Evolutionary conservation across 2,329 filamentous ascomycete genomes (phyloP).

Genomic region (Clonostachys rhizophaga): DNA sequence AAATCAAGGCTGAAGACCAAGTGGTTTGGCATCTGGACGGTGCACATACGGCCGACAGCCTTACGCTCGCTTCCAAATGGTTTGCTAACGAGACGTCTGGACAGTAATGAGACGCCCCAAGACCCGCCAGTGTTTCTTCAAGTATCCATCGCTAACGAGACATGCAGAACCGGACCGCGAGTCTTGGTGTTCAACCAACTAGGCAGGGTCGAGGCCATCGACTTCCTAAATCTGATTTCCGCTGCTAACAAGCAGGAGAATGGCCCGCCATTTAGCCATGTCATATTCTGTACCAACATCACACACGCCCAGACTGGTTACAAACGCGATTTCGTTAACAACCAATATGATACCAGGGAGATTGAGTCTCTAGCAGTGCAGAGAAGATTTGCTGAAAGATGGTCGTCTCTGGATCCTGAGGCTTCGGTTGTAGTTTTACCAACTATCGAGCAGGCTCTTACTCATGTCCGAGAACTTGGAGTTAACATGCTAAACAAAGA

Average conservation of each 20-base stretch:
- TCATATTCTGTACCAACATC: constrained; percentile 79
- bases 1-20: constrained; percentile 45
- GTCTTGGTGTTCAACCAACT: constrained; percentile 88
- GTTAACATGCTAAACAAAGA: neutral
- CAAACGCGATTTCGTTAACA: constrained; percentile 54
- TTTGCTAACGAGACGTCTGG: constrained; percentile 54
- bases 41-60: constrained; percentile 87
- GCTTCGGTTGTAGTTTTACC: constrained; percentile 41
- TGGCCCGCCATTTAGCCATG: constrained; percentile 57
- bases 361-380: constrained; percentile 48
- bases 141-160: neutral
- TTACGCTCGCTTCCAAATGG: constrained; percentile 78
- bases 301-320: constrained; percentile 46
- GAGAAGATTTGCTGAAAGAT: constrained; percentile 45
- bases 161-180: constrained; percentile 28
- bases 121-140: neutral
- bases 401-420: constrained; percentile 38
- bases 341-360: constrained; percentile 44
- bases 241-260: constrained; percentile 21
- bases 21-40: constrained; percentile 88
- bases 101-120: constrained; percentile 12
- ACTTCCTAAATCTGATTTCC: constrained; percentile 46
- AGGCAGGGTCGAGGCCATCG: constrained; percentile 46
- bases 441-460: constrained; percentile 52
- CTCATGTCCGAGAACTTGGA: constrained; percentile 32